Percentiles rank a stretch among this genome's conserved stretches.
Evolutionary conservation across 2,329 filamentous ascomycete genomes (phyloP).

Genomic region (Fusarium sp.): DNA sequence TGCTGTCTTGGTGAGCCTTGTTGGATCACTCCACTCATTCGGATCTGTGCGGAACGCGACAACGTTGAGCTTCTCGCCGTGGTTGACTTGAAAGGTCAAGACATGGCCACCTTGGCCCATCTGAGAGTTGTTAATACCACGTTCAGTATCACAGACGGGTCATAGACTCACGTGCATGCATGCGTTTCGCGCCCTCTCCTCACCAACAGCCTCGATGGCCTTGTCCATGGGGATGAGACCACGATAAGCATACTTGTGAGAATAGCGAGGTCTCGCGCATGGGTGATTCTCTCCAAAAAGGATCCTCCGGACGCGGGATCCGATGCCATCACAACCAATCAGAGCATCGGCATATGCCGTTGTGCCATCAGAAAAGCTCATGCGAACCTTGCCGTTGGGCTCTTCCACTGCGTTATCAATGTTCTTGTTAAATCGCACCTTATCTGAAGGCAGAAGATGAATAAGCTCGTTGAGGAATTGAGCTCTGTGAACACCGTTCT

Average conservation of each 20-base stretch:
- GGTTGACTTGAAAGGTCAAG: slow-evolving; percentile 66
- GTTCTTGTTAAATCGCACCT: slow-evolving; percentile 48
- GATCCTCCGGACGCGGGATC: slow-evolving; percentile 60
- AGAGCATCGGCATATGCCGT: slow-evolving; percentile 52
- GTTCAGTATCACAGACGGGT: rapidly evolving
- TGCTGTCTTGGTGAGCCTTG: slow-evolving; percentile 31
- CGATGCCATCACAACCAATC: slow-evolving; percentile 73
- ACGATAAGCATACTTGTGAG: slow-evolving; percentile 68
- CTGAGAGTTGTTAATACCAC: slow-evolving; percentile 14
- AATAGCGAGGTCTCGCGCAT: slow-evolving; percentile 55
- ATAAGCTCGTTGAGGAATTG: slow-evolving; percentile 53
- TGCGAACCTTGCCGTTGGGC: slow-evolving; percentile 31
- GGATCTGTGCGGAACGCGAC: slow-evolving; percentile 54
- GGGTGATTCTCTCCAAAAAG: slow-evolving; percentile 55
- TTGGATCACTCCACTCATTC: slow-evolving; percentile 43
- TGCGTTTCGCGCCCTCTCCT: slow-evolving; percentile 44
- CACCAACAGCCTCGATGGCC: slow-evolving; percentile 59
- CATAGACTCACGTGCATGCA: slow-evolving; percentile 38
- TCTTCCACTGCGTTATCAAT: slow-evolving; percentile 46
- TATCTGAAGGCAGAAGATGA: slow-evolving; percentile 48
- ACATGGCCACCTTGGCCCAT: slow-evolving; percentile 63
- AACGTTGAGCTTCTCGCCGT: slow-evolving; percentile 65
- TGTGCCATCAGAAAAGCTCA: slow-evolving; percentile 53
- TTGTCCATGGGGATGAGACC: slow-evolving; percentile 57
- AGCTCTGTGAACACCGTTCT: slow-evolving; percentile 49